Evolutionary conservation across 805 yeast species (phyloP), one percentile per base, ranked within the genome.

Genomic region (Sugiyamaella chiloensis): DNA sequence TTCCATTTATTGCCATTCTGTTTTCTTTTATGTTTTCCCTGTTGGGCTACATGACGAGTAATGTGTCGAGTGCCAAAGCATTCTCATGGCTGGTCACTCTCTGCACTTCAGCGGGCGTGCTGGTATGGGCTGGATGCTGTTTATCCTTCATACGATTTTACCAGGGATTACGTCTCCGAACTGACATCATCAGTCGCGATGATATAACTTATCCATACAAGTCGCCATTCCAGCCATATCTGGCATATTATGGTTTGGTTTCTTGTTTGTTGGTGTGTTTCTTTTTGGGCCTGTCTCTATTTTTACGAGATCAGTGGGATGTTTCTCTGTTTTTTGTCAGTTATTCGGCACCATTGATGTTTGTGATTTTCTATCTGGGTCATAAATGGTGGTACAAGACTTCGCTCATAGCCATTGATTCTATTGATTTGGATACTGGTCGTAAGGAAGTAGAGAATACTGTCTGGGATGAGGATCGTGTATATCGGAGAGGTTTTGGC

Each of bases 401-500:
- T 1, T 75, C 79, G 53, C 68, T 83, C 8, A 85, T 80, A 44
- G 74, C 86, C 42, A 66, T 86, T 40, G 90, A 85, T 55, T 83
- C 85, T 40, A 62, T 87, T 51, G 95, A 88, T 63, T 75, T 85
- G 61, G 96, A 88, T 63, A 76, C 87, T 0, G 96, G 96, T 2
- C 71, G 96, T 57, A 73, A 93, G 43, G 96, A 87, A 61, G 79
- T 83, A 67, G 96, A 88, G 64, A 70, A 88, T 42, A 78, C 78
- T 53, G 79, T 81, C 19, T 87, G 95, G 95, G 87, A 83, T 55
- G 93, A 87, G 49, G 87, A 85, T 44, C 70, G 66, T 35, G 68
- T 55, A 21, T 59, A 56, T 35, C 43, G 39, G 3, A 36, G 20
- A 5, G 54, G 53, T 5, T 11, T 50, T 9, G 24, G 30, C 20